A percentile compares a stretch with the other conserved stretches of the same genome.
These are phyloP conservation scores for Maudiozyma turicensis DNA, from an alignment of 805 yeast species.

Conservation along the genomic window DNA sequence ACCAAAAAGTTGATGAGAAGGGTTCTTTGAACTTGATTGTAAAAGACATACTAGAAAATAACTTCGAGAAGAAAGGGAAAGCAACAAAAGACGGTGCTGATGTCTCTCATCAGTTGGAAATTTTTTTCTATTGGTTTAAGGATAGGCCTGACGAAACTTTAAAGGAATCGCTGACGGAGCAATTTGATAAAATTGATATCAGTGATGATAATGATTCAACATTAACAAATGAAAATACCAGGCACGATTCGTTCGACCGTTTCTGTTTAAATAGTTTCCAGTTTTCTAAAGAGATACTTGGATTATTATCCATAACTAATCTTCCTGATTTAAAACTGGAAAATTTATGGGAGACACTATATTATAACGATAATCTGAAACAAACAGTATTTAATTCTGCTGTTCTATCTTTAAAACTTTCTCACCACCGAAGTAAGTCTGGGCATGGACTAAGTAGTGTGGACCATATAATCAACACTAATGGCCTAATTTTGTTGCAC, in stretches of 20 bases:
- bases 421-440: background rate
- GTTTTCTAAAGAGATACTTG: slow-evolving; percentile 12
- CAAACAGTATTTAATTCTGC: slow-evolving; percentile 27
- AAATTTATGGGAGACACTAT: slow-evolving; percentile 30
- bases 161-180: slow-evolving; percentile 11
- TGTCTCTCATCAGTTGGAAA: background rate
- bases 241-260: too few species aligned
- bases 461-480: background rate
- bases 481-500: slow-evolving; percentile 23
- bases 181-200: slow-evolving; percentile 26
- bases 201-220: background rate
- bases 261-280: slow-evolving; percentile 1
- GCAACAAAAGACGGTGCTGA: background rate
- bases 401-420: slow-evolving; percentile 24
- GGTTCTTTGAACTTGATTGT: background rate
- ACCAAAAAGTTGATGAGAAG: background rate
- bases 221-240: background rate
- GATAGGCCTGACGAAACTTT: background rate
- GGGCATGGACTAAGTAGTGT: background rate
- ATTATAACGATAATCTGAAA: slow-evolving; percentile 27
- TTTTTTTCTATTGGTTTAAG: background rate
- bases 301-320: slow-evolving; percentile 10
- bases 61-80: background rate
- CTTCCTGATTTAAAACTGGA: slow-evolving; percentile 28
- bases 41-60: background rate